Evolutionary conservation across 768 basidiomycete species (phyloP), one percentile per base, ranked within the genome.

Genomic region (Auriculariales sp.): DNA sequence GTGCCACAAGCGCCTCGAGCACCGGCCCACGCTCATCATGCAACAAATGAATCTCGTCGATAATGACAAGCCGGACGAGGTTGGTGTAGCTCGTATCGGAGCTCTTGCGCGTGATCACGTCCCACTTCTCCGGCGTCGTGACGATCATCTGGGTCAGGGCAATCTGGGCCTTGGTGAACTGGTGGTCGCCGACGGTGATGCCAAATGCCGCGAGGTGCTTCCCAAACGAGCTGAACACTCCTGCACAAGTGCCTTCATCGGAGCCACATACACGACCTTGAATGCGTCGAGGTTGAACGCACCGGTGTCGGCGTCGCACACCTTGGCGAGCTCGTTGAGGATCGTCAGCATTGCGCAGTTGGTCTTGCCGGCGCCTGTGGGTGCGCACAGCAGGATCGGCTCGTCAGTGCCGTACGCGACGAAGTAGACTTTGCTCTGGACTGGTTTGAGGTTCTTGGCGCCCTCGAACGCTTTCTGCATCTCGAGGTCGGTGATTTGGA

Each of bases 11-110:
- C 47, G 83, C 81, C 66, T 98, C 95, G 30, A 99, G 67, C 3
- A 99, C 94, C 0, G 94, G 95, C 19, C 95, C 94, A 59, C 94
- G 93, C 58, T 98, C 94, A 59, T 99, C 95, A 62, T 98, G 95
- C 14, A 99, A 71, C 15, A 99, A 67, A 60, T 98, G 95, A 57
- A 99, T 99, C 61, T 99, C 95, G 61, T 99, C 94, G 55, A 99
- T 88, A 61, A 98, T 98, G 66, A 98, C 78, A 53, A 99, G 79
- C 5, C 91, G 79, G 14, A 97, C 94, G 47, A 98, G 80, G 61
- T 95, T 97, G 44, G 92, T 97, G 64, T 98, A 98, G 54, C 83
- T 87, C 17, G 89, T 92, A 58, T 98, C 95, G 0, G 93, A 94
- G 56, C 81, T 87, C 70, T 99, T 99, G 58, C 95, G 83, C 4